A percentile compares a stretch with the other conserved stretches of the same genome.
These are phyloP conservation scores for Eimeria zaria DNA, from an alignment of 169 alveolate species.

Conservation along the genomic window DNA sequence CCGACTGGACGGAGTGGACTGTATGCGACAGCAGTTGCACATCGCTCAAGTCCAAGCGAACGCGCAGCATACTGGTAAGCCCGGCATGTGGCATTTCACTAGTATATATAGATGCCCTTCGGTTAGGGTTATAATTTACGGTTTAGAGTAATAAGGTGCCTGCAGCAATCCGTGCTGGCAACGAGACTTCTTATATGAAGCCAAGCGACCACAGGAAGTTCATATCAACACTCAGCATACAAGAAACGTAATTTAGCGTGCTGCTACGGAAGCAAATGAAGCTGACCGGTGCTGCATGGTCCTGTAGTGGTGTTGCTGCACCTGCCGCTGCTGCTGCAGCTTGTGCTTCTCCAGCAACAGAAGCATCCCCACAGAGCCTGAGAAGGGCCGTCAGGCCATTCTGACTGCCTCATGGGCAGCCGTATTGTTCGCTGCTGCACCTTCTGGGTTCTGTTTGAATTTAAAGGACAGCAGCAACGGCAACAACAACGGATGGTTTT, in stretches of 20 bases:
- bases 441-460: neutral
- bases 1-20: constrained; percentile 62
- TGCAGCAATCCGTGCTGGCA: too few species aligned
- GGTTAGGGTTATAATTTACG: too few species aligned
- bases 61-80: constrained; percentile 10
- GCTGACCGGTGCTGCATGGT: too few species aligned
- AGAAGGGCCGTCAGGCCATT: neutral
- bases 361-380: neutral
- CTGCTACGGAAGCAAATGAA: too few species aligned
- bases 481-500: neutral
- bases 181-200: too few species aligned
- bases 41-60: constrained; percentile 12
- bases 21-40: constrained; percentile 48
- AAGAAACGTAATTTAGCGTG: too few species aligned
- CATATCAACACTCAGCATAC: too few species aligned
- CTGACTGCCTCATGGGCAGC: neutral
- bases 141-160: too few species aligned
- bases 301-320: neutral
- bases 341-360: neutral
- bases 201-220: too few species aligned
- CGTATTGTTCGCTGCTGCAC: neutral
- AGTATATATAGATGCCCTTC: too few species aligned
- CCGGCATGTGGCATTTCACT: neutral
- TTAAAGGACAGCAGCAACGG: neutral
- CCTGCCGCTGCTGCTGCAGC: neutral